Evolutionary conservation across 106 monocot species (phyloP).

Genomic region (Vanilla planifolia): DNA sequence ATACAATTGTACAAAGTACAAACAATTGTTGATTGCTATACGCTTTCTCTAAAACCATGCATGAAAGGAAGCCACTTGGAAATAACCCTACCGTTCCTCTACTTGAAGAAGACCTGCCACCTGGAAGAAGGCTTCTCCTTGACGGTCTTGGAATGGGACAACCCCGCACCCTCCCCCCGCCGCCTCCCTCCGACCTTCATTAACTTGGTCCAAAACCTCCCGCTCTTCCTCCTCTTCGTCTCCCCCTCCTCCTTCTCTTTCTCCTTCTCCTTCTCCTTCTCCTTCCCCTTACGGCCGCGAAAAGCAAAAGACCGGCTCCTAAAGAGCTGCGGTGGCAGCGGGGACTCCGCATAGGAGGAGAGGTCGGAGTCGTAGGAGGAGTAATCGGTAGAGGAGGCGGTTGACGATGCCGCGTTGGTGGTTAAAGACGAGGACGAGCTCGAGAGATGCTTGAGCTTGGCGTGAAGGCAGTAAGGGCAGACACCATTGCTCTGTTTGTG

Average conservation of each 20-base stretch:
- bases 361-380: too few relatives aligned
- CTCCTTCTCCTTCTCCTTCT: constrained; percentile 1
- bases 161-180: constrained; percentile 4
- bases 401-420: constrained; percentile 12
- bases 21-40: too few relatives aligned
- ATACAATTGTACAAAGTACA: too few relatives aligned
- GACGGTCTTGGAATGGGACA: constrained; percentile 37
- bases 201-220: constrained; percentile 36
- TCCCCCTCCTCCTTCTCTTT: constrained; percentile 13
- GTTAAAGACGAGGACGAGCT: constrained; percentile 27
- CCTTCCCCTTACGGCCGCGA: neutral
- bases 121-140: constrained; percentile 31
- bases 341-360: constrained; percentile 2
- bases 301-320: constrained; percentile 27
- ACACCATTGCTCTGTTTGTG: constrained; percentile 43
- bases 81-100: too few relatives aligned
- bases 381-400: neutral
- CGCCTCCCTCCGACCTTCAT: constrained; percentile 6
- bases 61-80: too few relatives aligned
- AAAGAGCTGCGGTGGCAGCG: neutral
- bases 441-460: constrained; percentile 25
- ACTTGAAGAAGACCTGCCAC: constrained; percentile 21
- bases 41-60: too few relatives aligned
- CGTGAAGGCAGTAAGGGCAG: constrained; percentile 46
- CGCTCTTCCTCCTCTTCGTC: too few relatives aligned